Evolutionary conservation across 148 eudicot species (phyloP).

Genomic region (Bassia scoparia): DNA sequence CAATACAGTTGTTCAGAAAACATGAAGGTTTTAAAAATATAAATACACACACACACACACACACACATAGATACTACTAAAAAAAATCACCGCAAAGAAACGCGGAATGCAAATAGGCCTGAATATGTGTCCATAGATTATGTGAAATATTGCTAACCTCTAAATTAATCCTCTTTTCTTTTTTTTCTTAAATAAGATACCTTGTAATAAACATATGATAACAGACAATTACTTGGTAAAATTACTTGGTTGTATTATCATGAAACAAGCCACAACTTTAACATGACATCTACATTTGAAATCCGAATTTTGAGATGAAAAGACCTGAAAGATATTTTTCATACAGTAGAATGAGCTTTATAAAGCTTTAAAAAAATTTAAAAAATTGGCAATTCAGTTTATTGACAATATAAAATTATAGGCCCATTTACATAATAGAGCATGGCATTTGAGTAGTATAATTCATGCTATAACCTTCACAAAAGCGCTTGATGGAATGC

Average conservation of each 20-base stretch:
- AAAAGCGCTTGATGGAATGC: conserved; percentile 87
- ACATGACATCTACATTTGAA: background rate
- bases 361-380: background rate
- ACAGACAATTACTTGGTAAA: background rate
- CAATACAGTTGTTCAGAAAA: background rate
- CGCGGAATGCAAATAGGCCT: background rate
- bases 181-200: background rate
- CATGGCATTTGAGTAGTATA: background rate
- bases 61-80: background rate
- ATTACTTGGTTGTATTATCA: background rate
- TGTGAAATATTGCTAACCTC: background rate
- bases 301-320: background rate
- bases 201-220: background rate
- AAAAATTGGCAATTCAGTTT: background rate
- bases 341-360: background rate
- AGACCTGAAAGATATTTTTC: background rate
- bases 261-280: background rate
- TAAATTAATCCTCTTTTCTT: background rate
- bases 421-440: background rate
- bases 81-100: background rate
- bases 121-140: background rate
- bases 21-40: background rate
- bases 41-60: background rate
- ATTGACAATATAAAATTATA: background rate
- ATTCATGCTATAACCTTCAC: conserved; percentile 61